Evolutionary conservation across 1,139 yeast genomes (phyloP), one percentile per base, ranked within the genome.

Genomic region (Nadsonia commutata): DNA sequence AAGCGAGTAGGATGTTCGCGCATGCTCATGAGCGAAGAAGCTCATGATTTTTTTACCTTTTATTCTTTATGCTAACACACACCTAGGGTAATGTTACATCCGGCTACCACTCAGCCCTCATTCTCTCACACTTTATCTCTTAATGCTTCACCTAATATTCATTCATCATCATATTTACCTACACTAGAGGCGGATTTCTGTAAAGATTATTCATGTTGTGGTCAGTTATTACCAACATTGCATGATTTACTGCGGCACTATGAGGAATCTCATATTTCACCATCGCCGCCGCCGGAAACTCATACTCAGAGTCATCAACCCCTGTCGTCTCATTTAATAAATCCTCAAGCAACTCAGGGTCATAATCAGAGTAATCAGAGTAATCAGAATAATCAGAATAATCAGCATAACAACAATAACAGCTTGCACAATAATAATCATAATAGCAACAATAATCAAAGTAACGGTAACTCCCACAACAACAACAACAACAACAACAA

Each of bases 151-250:
- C 33, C 33, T 13, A 27, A 27, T 27, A 27, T 27, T 27, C 33
- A 27, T 27, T 27, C 33, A 7, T 27, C 33, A 13, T 27, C 33
- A 3, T 27, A 27, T 27, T 16, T 88, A 51, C 96, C 97, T 16
- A 83, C 84, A 56, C 68, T 90, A 48, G 98, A 90, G 63, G 95
- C 95, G 11, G 90, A 88, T 61, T 90, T 88, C 63, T 90, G 98
- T 62, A 84, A 83, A 61, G 98, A 90, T 65, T 90, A 90, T 63
- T 78, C 88, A 47, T 90, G 98, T 62, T 90, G 98, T 66, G 98
- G 97, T 27, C 81, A 83, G 59, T 68, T 81, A 38, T 70, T 93
- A 47, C 97, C 97, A 27, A 88, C 95, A 11, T 68, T 90, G 51
- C 98, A 90, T 62, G 98, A 90, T 62, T 69, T 90, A 50, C 71